Evolutionary conservation across 129 eudicot species (phyloP), one percentile per base, ranked within the genome.

Genomic region (Flaveria sonorensis): DNA sequence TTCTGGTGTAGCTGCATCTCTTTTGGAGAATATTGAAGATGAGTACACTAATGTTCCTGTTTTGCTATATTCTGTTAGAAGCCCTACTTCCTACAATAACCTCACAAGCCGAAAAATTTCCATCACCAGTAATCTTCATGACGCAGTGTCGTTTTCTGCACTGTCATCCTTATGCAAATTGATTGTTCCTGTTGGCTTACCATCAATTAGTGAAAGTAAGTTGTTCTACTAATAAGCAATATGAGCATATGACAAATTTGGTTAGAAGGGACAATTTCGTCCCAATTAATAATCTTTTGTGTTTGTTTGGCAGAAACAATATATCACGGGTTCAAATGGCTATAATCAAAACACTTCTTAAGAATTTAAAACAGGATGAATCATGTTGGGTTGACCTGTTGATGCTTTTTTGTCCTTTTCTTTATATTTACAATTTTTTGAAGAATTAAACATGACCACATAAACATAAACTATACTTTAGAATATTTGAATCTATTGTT

Each of bases 31-130:
- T 77, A 91, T 94, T 62, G 90, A 86, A 56, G 98, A 94, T 81
- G 96, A 94, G 14, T 89, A 87, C 79, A 12, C 92, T 26, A 94
- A 94, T 71, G 80, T 89, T 76, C 98, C 97, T 2, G 93, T 91
- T 45, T 73, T 94, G 73, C 87, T 94, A 7, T 94, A 89, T 81
- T 74, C 88, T 81, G 97, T 81, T 10, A 87, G 86, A 14, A 68
- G 79, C 80, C 96, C 98, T 76, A 71, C 30, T 60, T 81, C 81
- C 57, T 73, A 68, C 51, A 53, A 1, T 70, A 84, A 74, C 61
- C 6, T 68, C 26, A 60, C 64, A 71, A 80, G 70, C 81, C 83
- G 80, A 43, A 91, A 85, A 75, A 81, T 77, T 70, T 72, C 79
- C 64, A 40, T 93, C 52, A 83, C 86, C 46, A 70, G 81, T 56